Percentiles rank a stretch among this genome's conserved stretches.
phyloP scores from a whole-genome alignment of 768 basidiomycete species.

The Cyclocybe aegerita region DNA sequence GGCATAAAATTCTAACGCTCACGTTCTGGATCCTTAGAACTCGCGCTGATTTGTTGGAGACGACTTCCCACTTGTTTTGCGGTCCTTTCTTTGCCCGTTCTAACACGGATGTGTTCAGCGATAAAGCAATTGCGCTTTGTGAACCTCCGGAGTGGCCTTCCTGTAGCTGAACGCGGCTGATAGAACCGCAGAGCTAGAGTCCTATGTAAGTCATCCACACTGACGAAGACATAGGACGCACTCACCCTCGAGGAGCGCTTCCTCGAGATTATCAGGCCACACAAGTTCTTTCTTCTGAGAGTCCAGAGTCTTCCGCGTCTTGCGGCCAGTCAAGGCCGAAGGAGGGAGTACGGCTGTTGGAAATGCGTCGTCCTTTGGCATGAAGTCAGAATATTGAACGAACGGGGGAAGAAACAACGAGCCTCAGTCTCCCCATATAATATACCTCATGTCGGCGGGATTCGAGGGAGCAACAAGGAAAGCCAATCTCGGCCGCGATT shows the following conservation, averaged over 20 bases:
- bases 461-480: no score
- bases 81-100: slow-evolving; percentile 62
- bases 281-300: slow-evolving; percentile 20
- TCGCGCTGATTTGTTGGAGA: slow-evolving; percentile 71
- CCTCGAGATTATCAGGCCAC: slow-evolving; percentile 23
- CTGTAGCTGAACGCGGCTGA: slow-evolving; percentile 18
- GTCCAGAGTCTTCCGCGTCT: slow-evolving; percentile 22
- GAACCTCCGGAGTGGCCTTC: slow-evolving; percentile 43
- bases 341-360: slow-evolving; percentile 10
- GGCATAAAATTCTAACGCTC: slow-evolving; percentile 24
- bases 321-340: slow-evolving; percentile 22
- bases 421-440: no score
- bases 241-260: slow-evolving; percentile 23
- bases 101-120: slow-evolving; percentile 61
- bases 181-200: slow-evolving; percentile 14
- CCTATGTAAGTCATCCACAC: background rate
- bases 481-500: no score
- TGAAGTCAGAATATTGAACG: no score
- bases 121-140: slow-evolving; percentile 77
- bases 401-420: no score
- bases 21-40: slow-evolving; percentile 64
- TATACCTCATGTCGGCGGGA: no score
- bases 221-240: background rate
- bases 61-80: slow-evolving; percentile 78
- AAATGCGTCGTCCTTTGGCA: background rate